These are phyloP conservation scores for Noccaea bulbosa DNA, from an alignment of 345 rosid species.

Conservation along the genomic window DNA sequence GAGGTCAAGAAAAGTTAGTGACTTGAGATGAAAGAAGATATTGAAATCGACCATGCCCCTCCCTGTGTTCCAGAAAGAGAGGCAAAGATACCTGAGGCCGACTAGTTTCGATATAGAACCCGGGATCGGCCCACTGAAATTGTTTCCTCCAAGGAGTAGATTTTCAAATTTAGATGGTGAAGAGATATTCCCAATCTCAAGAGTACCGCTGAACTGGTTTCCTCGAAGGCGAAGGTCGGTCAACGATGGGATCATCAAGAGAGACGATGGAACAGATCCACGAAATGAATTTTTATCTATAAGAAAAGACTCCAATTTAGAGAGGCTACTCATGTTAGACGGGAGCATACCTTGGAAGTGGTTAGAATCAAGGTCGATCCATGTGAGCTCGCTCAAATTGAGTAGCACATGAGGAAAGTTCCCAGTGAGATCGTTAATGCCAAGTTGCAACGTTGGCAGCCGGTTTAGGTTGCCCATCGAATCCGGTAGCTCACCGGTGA, in stretches of 20 bases:
- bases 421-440: not conserved
- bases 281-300: too few relatives aligned
- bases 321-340: slow-evolving; percentile 25
- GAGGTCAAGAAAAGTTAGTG: not conserved
- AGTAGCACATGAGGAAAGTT: not conserved
- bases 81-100: not conserved
- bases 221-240: accelerated
- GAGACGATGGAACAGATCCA: not conserved
- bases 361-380: not conserved
- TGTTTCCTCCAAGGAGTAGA: slow-evolving; percentile 24
- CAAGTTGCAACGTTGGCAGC: not conserved
- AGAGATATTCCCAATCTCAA: slow-evolving; percentile 23
- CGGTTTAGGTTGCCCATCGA: not conserved
- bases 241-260: slow-evolving; percentile 23
- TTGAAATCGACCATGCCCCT: slow-evolving; percentile 7
- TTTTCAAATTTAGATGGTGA: not conserved
- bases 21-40: slow-evolving; percentile 32
- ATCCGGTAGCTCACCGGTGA: slow-evolving; percentile 28
- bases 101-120: slow-evolving; percentile 26
- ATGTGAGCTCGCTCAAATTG: not conserved
- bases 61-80: slow-evolving; percentile 23
- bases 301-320: too few relatives aligned
- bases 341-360: slow-evolving; percentile 24
- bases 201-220: slow-evolving; percentile 5
- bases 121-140: slow-evolving; percentile 42